Percentiles rank a stretch among this genome's conserved stretches.
phyloP scores from a whole-genome alignment of 163 green algal species.

The Scenedesmus sp. region DNA sequence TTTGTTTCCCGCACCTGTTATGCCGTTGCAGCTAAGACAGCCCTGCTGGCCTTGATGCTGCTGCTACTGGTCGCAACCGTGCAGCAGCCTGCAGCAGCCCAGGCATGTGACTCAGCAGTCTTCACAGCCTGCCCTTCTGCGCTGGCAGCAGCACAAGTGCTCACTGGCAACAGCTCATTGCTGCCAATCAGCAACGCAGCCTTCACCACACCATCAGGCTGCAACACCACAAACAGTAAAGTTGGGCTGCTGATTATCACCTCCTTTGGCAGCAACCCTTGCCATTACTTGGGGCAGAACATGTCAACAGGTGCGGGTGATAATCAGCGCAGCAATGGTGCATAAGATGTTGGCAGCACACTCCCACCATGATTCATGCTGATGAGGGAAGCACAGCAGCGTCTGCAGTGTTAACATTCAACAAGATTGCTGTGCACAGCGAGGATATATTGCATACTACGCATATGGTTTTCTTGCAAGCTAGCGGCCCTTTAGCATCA shows the following conservation, averaged over 20 bases:
- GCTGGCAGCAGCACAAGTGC: neutral
- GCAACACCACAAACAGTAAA: neutral
- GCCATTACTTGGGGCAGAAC: neutral
- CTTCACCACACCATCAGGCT: neutral
- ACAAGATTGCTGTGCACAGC: no score
- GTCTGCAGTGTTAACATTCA: no score
- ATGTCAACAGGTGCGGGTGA: neutral
- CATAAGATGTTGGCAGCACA: no score
- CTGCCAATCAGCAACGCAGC: neutral
- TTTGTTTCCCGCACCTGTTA: no score
- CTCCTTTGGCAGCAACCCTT: neutral
- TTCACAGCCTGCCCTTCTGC: neutral
- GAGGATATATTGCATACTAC: no score
- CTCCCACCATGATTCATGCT: no score
- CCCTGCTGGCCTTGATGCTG: neutral
- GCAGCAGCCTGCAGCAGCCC: neutral
- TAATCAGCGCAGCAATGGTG: no score
- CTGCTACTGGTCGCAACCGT: neutral
- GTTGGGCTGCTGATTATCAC: neutral
- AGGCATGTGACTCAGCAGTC: neutral
- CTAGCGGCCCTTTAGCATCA: no score
- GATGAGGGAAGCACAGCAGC: no score
- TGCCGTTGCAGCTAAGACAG: neutral
- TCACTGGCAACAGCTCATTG: neutral
- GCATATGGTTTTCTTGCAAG: no score